A percentile compares a stretch with the other conserved stretches of the same genome.
Conservation (phyloP, 768 basidiomycete species). For the Russula virescens region DNA sequence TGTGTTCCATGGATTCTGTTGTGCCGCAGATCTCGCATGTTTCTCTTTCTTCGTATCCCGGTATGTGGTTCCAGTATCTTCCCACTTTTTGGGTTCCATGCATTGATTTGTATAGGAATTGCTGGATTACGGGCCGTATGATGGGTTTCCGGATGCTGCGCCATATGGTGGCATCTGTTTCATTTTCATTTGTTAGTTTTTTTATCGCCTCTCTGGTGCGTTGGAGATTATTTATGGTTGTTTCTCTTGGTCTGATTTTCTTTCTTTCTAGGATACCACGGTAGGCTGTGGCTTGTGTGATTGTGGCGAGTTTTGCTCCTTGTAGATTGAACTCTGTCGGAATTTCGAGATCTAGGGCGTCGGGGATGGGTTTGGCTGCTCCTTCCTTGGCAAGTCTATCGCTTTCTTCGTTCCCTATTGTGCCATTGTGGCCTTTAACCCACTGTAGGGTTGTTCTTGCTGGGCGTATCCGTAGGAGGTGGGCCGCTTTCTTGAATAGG, state of each 20-base stretch:
- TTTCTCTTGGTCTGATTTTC: fast-evolving
- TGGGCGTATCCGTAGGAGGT: no score
- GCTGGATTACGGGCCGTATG: neutral
- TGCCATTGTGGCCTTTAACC: conserved; percentile 21
- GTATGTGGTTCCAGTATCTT: neutral
- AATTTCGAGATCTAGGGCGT: neutral
- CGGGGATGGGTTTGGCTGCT: fast-evolving
- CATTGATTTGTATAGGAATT: neutral
- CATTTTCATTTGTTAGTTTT: fast-evolving
- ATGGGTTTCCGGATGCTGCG: neutral
- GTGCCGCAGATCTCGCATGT: neutral
- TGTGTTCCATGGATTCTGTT: conserved; percentile 25
- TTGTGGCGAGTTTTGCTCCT: neutral
- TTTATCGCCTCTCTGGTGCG: neutral
- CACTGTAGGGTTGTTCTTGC: neutral
- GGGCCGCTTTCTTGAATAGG: no score
- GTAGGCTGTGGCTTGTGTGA: neutral
- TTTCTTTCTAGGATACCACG: neutral
- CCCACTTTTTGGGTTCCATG: neutral
- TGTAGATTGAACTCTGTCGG: neutral
- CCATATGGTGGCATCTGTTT: neutral
- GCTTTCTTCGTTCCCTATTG: conserved; percentile 15
- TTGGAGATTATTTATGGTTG: neutral
- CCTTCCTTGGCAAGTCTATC: neutral
- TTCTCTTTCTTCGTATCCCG: neutral